phyloP scores from a whole-genome alignment of 139 green algal genomes.

The Chlorella sp. region DNA sequence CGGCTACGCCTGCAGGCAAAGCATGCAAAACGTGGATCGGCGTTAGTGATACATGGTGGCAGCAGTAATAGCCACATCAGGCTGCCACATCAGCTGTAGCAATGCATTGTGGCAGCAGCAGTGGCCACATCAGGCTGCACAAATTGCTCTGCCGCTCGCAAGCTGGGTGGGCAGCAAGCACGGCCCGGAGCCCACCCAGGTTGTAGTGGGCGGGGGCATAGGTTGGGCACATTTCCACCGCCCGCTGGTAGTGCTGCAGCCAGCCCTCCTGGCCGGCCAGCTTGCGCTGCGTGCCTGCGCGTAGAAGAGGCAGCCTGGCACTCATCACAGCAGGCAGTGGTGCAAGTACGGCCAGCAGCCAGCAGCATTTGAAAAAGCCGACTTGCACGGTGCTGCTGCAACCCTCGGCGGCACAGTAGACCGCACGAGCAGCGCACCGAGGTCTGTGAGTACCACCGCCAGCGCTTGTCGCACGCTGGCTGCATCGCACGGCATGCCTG shows the following conservation, averaged over 20 bases:
- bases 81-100: neutral
- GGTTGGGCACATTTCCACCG: slow-evolving; percentile 45
- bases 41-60: neutral
- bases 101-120: neutral
- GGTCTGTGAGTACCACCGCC: slow-evolving; percentile 85
- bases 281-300: slow-evolving; percentile 76
- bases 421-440: slow-evolving; percentile 48
- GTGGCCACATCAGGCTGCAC: neutral
- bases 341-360: no score
- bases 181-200: slow-evolving; percentile 37
- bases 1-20: slow-evolving; percentile 45
- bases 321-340: neutral
- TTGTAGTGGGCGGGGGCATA: slow-evolving; percentile 82
- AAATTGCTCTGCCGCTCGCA: neutral
- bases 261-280: slow-evolving; percentile 43
- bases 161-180: neutral
- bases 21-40: neutral
- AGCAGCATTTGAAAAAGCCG: neutral
- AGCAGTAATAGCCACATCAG: no score
- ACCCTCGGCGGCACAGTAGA: neutral
- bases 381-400: no score
- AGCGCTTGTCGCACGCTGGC: slow-evolving; percentile 56
- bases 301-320: neutral
- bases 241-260: slow-evolving; percentile 25
- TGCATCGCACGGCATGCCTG: neutral